Evolutionary conservation across 441 rosid genomes (phyloP).

Genomic region (Omphalea diandra): DNA sequence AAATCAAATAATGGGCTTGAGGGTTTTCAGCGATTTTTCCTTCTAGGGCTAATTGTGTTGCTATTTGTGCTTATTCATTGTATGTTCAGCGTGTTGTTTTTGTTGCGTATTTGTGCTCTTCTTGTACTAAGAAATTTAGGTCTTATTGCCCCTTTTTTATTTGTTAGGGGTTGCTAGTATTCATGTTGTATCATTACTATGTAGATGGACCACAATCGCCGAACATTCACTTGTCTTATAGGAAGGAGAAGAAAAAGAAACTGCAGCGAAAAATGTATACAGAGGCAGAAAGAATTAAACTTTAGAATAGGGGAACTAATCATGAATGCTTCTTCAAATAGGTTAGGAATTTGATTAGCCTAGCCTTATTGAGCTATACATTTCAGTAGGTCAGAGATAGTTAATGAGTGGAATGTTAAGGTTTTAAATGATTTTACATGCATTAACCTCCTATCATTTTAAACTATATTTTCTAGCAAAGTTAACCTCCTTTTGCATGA

Average conservation of each 20-base stretch:
- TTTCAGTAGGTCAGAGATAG: no score
- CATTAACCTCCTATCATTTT: no score
- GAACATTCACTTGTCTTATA: background rate
- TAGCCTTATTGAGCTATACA: background rate
- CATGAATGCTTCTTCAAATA: constrained; percentile 88
- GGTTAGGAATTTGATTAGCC: constrained; percentile 48
- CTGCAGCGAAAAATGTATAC: background rate
- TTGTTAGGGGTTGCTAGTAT: no score
- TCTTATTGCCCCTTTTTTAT: no score
- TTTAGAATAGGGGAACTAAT: constrained; percentile 89
- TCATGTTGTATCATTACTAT: no score
- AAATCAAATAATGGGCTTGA: background rate
- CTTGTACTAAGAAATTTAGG: background rate
- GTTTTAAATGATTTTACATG: background rate
- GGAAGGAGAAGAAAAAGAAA: background rate
- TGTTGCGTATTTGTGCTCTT: background rate
- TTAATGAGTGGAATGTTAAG: no score
- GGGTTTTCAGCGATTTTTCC: background rate
- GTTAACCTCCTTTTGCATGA: no score
- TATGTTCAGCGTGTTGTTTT: background rate
- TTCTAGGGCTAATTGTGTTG: background rate
- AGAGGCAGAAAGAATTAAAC: constrained; percentile 38
- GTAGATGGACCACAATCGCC: no score
- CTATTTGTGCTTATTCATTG: background rate
- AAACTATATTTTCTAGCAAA: no score